Evolutionary conservation across 352 stramenopile species (phyloP).

Genomic region (Plasmopara halstedii): DNA sequence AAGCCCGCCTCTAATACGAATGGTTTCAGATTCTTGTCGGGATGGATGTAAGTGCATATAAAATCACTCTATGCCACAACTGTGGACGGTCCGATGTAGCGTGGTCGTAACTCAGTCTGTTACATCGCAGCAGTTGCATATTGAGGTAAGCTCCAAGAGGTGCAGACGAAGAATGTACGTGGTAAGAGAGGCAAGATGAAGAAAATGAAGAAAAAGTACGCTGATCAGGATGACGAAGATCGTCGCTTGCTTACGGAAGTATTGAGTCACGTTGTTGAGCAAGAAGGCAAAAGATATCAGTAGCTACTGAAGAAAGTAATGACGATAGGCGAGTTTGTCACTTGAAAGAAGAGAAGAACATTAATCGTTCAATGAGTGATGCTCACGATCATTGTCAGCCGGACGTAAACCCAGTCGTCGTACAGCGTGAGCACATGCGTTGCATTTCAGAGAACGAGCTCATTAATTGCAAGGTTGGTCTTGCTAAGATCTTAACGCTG

Average conservation of each 20-base stretch:
- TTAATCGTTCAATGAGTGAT: slow-evolving; percentile 1
- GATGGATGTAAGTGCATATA: no score
- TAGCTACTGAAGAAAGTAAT: slow-evolving; percentile 9
- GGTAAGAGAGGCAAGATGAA: slow-evolving; percentile 95
- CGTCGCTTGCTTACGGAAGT: slow-evolving; percentile 87
- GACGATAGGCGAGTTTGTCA: slow-evolving; percentile 30
- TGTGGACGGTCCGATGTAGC: no score
- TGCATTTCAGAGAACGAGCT: slow-evolving; percentile 85
- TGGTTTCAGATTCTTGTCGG: no score
- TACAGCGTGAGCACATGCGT: slow-evolving; percentile 87
- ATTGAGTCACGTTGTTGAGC: slow-evolving; percentile 57
- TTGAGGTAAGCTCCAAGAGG: no score
- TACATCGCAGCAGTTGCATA: no score
- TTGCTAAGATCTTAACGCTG: slow-evolving; percentile 82
- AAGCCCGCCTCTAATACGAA: no score
- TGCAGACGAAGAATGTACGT: slow-evolving; percentile 46
- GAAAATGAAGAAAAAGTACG: slow-evolving; percentile 95
- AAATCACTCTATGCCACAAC: no score
- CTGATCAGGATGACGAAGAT: slow-evolving; percentile 95
- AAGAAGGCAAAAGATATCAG: slow-evolving; percentile 17
- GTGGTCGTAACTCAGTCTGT: no score
- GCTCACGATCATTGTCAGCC: slow-evolving; percentile 30
- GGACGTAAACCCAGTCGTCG: slow-evolving; percentile 52
- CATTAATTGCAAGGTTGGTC: slow-evolving; percentile 87
- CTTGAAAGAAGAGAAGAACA: slow-evolving; percentile 60